Percentiles rank a stretch among this genome's conserved stretches.
These are phyloP conservation scores for Sporothrix inflata DNA, from an alignment of 2,329 filamentous ascomycete genomes.

Conservation along the genomic window DNA sequence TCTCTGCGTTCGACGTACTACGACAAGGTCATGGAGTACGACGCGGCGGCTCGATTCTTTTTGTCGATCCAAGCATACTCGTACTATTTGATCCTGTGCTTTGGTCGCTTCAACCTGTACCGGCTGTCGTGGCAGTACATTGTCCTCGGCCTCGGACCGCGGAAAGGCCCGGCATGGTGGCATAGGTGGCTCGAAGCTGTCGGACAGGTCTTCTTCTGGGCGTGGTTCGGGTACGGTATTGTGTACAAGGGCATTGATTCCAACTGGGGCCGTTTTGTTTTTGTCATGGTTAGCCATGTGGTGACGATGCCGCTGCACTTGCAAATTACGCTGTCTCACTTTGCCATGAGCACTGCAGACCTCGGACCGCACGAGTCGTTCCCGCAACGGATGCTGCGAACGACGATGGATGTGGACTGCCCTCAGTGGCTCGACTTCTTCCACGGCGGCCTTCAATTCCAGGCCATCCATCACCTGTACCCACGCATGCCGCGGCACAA, in stretches of 20 bases:
- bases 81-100: slow-evolving; percentile 79
- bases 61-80: slow-evolving; percentile 77
- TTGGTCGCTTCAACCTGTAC: slow-evolving; percentile 89
- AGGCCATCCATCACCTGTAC: slow-evolving; percentile 84
- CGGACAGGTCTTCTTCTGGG: slow-evolving; percentile 82
- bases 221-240: slow-evolving; percentile 82
- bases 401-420: slow-evolving; percentile 92
- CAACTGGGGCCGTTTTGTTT: slow-evolving; percentile 69
- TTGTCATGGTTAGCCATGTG: slow-evolving; percentile 79
- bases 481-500: slow-evolving; percentile 85
- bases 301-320: slow-evolving; percentile 81
- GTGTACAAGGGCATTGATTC: slow-evolving; percentile 73
- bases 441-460: slow-evolving; percentile 87
- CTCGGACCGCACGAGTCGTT: slow-evolving; percentile 84
- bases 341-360: slow-evolving; percentile 89
- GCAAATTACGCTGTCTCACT: slow-evolving; percentile 90
- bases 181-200: slow-evolving; percentile 78
- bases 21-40: slow-evolving; percentile 76
- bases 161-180: slow-evolving; percentile 79
- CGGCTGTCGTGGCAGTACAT: slow-evolving; percentile 79
- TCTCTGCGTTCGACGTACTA: slow-evolving; percentile 81
- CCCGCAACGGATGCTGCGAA: slow-evolving; percentile 86
- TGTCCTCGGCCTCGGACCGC: slow-evolving; percentile 69
- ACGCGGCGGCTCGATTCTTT: slow-evolving; percentile 70
- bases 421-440: slow-evolving; percentile 87